Evolutionary conservation across 2,329 filamentous ascomycete species (phyloP).

Genomic region (Fonsecaea nubica): DNA sequence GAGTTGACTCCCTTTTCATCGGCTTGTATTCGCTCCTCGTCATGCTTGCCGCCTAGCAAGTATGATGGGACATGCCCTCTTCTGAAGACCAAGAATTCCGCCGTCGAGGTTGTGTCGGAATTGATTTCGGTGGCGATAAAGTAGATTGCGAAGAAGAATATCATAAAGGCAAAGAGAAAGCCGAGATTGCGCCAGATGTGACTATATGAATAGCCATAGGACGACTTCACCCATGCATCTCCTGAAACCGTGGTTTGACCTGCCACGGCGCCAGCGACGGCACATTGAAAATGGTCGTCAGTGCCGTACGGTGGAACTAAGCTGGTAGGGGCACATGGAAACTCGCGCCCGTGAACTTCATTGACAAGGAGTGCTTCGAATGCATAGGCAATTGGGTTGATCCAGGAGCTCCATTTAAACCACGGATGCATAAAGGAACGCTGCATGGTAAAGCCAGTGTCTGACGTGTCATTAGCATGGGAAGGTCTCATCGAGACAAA

Average conservation of each 20-base stretch:
- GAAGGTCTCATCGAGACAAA: constrained; percentile 2
- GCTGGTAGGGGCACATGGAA: constrained; percentile 33
- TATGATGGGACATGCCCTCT: constrained; percentile 66
- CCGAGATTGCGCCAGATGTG: constrained; percentile 75
- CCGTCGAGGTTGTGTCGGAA: constrained; percentile 73
- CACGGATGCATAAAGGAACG: constrained; percentile 60
- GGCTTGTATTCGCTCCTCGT: constrained; percentile 34
- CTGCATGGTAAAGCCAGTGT: constrained; percentile 54
- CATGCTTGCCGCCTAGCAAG: constrained; percentile 38
- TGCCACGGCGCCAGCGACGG: constrained; percentile 61
- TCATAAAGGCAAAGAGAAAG: constrained; percentile 69
- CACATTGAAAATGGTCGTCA: constrained; percentile 69
- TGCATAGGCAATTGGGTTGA: constrained; percentile 50
- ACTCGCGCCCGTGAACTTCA: constrained; percentile 47
- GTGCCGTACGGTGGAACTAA: constrained; percentile 75
- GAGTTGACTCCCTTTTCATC: constrained; percentile 38
- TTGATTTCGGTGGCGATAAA: constrained; percentile 68
- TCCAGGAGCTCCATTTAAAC: constrained; percentile 54
- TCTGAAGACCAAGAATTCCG: constrained; percentile 77
- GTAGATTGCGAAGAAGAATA: constrained; percentile 69
- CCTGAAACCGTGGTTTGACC: constrained; percentile 65
- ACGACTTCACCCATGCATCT: constrained; percentile 64
- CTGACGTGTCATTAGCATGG: constrained; percentile 42
- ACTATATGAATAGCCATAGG: constrained; percentile 63
- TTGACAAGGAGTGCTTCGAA: constrained; percentile 50